These are phyloP conservation scores for Claviceps capensis DNA, from an alignment of 2,329 filamentous ascomycete genomes.

Conservation along the genomic window DNA sequence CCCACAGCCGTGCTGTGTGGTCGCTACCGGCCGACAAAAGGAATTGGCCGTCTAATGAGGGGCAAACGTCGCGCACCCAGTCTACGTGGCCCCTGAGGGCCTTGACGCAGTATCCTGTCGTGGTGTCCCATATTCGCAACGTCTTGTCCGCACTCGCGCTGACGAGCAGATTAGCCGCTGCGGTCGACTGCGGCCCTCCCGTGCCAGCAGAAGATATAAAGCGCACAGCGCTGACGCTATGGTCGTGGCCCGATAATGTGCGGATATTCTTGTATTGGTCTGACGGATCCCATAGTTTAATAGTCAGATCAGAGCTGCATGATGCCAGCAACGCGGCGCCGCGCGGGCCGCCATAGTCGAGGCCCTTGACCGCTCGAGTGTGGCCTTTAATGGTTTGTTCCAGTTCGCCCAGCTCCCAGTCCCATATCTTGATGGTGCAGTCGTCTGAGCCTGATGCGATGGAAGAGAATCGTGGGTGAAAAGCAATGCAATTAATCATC, in stretches of 20 bases:
- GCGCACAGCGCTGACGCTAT: slow-evolving; percentile 73
- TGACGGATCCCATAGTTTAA: slow-evolving; percentile 87
- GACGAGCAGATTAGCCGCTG: slow-evolving; percentile 63
- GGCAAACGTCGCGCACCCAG: slow-evolving; percentile 80
- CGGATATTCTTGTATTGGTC: slow-evolving; percentile 90
- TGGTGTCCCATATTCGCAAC: slow-evolving; percentile 79
- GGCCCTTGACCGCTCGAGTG: slow-evolving; percentile 74
- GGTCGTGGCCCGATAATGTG: slow-evolving; percentile 82
- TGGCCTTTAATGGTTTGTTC: slow-evolving; percentile 87
- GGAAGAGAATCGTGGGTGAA: slow-evolving; percentile 83
- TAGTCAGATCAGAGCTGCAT: slow-evolving; percentile 75
- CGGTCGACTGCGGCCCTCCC: slow-evolving; percentile 62
- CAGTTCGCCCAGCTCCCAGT: slow-evolving; percentile 86
- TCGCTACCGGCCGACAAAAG: slow-evolving; percentile 73
- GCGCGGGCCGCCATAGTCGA: slow-evolving; percentile 79
- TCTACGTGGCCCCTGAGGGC: slow-evolving; percentile 70
- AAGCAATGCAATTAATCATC: slow-evolving; percentile 76
- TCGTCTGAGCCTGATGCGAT: slow-evolving; percentile 86
- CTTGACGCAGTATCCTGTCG: slow-evolving; percentile 79
- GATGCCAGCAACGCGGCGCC: slow-evolving; percentile 49
- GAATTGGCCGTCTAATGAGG: slow-evolving; percentile 69
- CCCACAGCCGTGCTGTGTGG: slow-evolving; percentile 71
- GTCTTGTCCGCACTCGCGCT: slow-evolving; percentile 75
- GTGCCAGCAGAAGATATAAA: slow-evolving; percentile 69
- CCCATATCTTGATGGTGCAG: slow-evolving; percentile 92